Evolutionary conservation across 1,284 basidiomycete species (phyloP).

Genomic region (Neolentinus lepideus): DNA sequence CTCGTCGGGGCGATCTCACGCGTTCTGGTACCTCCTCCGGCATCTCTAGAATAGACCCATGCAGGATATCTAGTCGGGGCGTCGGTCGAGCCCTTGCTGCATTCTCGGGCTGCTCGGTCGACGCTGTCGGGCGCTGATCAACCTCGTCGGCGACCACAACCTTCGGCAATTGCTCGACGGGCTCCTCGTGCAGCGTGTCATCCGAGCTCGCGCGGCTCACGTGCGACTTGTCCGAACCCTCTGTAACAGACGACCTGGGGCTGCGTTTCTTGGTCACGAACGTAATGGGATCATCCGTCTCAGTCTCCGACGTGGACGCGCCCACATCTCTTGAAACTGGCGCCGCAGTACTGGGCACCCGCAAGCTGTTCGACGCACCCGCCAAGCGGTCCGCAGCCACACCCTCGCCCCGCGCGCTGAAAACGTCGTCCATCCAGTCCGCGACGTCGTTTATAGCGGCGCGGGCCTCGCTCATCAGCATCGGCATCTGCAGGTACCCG

Average conservation of each 20-base stretch:
- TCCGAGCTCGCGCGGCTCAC: slow-evolving; percentile 6
- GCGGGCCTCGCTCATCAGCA: slow-evolving; percentile 78
- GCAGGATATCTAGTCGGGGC: background rate
- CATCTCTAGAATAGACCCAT: background rate
- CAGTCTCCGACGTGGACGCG: slow-evolving; percentile 35
- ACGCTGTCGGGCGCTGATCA: background rate
- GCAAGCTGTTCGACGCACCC: too few species aligned
- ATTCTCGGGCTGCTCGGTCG: background rate
- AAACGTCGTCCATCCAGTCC: slow-evolving; percentile 87
- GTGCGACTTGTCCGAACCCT: slow-evolving; percentile 14
- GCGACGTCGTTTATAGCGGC: slow-evolving; percentile 83
- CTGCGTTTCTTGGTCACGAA: slow-evolving; percentile 60
- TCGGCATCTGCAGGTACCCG: slow-evolving; percentile 92
- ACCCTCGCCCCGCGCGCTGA: slow-evolving; percentile 30
- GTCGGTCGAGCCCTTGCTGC: background rate
- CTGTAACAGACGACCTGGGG: slow-evolving; percentile 21
- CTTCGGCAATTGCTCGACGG: background rate
- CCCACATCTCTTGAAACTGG: background rate
- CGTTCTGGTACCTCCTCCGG: background rate
- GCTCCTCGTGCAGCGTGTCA: background rate
- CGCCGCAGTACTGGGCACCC: too few species aligned
- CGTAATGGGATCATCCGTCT: slow-evolving; percentile 64
- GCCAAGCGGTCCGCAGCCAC: background rate
- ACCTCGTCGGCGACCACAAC: background rate
- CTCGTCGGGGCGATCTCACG: slow-evolving; percentile 10